Evolutionary conservation across 208 protist species (phyloP).

Genomic region (Pavlovales sp.): DNA sequence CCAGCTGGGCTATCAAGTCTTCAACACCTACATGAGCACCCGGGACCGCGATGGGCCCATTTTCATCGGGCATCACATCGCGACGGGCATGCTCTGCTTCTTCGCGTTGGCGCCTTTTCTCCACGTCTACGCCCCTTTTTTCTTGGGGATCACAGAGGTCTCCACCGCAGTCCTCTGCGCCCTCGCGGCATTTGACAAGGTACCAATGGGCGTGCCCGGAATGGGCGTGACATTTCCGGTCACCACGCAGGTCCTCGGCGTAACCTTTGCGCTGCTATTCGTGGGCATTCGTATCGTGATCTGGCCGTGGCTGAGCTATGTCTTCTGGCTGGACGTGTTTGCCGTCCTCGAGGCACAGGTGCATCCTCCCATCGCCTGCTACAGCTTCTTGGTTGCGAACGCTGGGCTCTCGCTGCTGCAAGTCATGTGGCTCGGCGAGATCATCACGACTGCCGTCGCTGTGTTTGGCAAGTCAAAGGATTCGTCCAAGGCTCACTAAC

Average conservation of each 20-base stretch:
- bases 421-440: neutral
- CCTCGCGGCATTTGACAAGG: neutral
- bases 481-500: too few species aligned
- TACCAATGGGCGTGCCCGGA: neutral
- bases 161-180: neutral
- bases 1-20: neutral
- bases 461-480: too few species aligned
- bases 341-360: neutral
- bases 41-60: neutral
- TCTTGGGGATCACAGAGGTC: neutral
- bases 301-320: neutral
- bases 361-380: neutral
- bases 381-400: neutral
- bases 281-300: neutral
- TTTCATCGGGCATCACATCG: neutral
- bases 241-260: neutral
- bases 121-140: neutral
- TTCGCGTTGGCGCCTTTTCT: neutral
- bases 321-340: neutral
- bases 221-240: neutral
- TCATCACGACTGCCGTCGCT: neutral
- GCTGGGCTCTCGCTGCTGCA: neutral
- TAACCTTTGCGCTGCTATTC: neutral
- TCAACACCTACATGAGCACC: neutral
- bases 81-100: neutral